Evolutionary conservation across 345 rosid genomes (phyloP), one percentile per base, ranked within the genome.

Genomic region (Citrus glauca): DNA sequence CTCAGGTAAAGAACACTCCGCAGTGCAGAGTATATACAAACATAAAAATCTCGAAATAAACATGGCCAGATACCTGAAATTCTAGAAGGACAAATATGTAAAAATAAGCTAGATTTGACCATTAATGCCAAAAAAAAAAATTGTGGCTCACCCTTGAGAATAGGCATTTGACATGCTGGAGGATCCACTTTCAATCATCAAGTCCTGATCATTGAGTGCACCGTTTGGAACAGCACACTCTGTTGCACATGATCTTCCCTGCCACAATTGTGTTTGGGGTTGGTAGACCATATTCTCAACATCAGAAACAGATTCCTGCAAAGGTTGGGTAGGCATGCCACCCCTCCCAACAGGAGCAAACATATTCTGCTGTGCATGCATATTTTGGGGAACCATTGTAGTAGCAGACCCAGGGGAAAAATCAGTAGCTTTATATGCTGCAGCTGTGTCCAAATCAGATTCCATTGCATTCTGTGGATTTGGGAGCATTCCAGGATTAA

Each of bases 71-170:
- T 50, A 76, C 37, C 22, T n/a, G 53, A 68, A 60, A 25, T 7
- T 69, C 25, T 55, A 57, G 30, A 27, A 27, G 68, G 77, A 4
- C 11, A 70, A 42, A 24, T 22, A 62, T 20, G 33, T 33, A 40
- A 35, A 8, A 69, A 59, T 69, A 50, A 20, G 27, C 69, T 20
- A 30, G 13, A 53, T 45, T 75, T 73, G 50, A 3, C 38, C 45
- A 64, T 38, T 62, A 74, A 56, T 22, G 28, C 30, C 63, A 8
- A 38, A 38, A 57, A 20, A 70, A 62, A 64, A 3, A 64, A 0
- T 11, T 24, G 6, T 35, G 71, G 71, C 84, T 83, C 84, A 94
- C 98, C 92, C 90, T 87, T 90, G 89, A 83, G 95, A 89, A 81
- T 83, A 89, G 48, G 84, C 82, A 82, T 79, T 87, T 65, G 97